Evolutionary conservation across 2,329 filamentous ascomycete species (phyloP).

Genomic region (Zasmidium angulare): DNA sequence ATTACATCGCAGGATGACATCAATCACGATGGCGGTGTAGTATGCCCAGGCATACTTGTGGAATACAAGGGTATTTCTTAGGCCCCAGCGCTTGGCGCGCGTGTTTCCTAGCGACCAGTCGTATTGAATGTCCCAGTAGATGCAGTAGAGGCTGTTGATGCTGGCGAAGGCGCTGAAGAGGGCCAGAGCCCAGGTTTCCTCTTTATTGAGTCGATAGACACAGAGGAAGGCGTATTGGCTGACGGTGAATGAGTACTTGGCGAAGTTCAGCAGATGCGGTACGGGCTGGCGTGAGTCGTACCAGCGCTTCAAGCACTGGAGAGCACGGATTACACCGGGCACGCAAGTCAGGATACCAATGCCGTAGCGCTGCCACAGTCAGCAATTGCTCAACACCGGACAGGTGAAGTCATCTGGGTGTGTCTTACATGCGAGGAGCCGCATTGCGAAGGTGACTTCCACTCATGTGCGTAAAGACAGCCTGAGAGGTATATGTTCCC

Average conservation of each 20-base stretch:
- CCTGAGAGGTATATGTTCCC: conserved; percentile 92
- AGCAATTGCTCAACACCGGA: no score
- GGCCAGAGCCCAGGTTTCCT: conserved; percentile 55
- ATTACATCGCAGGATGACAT: conserved; percentile 83
- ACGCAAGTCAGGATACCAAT: conserved; percentile 82
- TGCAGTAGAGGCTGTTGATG: conserved; percentile 81
- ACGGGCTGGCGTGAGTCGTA: conserved; percentile 89
- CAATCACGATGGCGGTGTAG: conserved; percentile 78
- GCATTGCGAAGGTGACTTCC: conserved; percentile 72
- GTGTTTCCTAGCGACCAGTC: conserved; percentile 80
- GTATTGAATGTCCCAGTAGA: conserved; percentile 92
- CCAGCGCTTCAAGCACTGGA: conserved; percentile 83
- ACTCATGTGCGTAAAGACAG: conserved; percentile 79
- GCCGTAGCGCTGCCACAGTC: neutral
- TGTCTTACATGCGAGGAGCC: conserved; percentile 70
- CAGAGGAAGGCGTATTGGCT: conserved; percentile 75
- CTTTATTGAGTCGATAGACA: conserved; percentile 72
- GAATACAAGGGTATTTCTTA: conserved; percentile 78
- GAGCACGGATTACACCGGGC: conserved; percentile 83
- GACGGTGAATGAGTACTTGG: conserved; percentile 87
- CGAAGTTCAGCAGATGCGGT: conserved; percentile 87
- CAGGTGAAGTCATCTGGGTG: no score
- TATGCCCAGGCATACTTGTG: conserved; percentile 74
- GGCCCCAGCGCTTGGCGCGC: conserved; percentile 50
- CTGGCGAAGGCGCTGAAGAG: conserved; percentile 77